Evolutionary conservation across 371 early-diverging fungal species (phyloP).

Genomic region (Actinomortierella ambigua): DNA sequence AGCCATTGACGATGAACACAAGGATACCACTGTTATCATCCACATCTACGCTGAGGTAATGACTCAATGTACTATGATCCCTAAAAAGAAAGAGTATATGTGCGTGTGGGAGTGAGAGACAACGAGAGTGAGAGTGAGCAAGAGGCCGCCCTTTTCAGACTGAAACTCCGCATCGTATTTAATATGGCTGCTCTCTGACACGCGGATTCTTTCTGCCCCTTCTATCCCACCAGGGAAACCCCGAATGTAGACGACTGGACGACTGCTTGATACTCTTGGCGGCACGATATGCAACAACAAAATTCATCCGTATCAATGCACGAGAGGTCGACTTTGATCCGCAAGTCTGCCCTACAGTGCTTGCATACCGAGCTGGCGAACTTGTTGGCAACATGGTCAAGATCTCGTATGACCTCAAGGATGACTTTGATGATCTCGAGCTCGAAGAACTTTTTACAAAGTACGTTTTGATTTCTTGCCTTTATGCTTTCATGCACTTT

Average conservation of each 20-base stretch:
- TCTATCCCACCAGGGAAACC: slow-evolving; percentile 11
- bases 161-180: background rate
- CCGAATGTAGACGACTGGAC: slow-evolving; percentile 31
- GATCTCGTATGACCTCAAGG: slow-evolving; percentile 33
- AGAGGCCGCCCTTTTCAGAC: no score
- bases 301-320: slow-evolving; percentile 42
- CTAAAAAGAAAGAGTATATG: no score
- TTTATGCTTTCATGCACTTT: background rate
- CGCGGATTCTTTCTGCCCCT: background rate
- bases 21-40: slow-evolving; percentile 34
- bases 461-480: slow-evolving; percentile 12
- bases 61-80: no score
- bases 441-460: slow-evolving; percentile 39
- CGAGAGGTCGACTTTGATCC: slow-evolving; percentile 42
- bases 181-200: background rate
- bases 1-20: slow-evolving; percentile 34
- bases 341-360: slow-evolving; percentile 39
- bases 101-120: no score
- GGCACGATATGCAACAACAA: slow-evolving; percentile 38
- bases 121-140: no score
- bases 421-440: slow-evolving; percentile 23
- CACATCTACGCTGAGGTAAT: slow-evolving; percentile 41
- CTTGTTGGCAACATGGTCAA: slow-evolving; percentile 42
- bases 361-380: slow-evolving; percentile 40
- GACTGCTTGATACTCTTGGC: slow-evolving; percentile 35